Conservation (phyloP, 371 early-diverging fungal species). For the Syncephalastrum sp. region DNA sequence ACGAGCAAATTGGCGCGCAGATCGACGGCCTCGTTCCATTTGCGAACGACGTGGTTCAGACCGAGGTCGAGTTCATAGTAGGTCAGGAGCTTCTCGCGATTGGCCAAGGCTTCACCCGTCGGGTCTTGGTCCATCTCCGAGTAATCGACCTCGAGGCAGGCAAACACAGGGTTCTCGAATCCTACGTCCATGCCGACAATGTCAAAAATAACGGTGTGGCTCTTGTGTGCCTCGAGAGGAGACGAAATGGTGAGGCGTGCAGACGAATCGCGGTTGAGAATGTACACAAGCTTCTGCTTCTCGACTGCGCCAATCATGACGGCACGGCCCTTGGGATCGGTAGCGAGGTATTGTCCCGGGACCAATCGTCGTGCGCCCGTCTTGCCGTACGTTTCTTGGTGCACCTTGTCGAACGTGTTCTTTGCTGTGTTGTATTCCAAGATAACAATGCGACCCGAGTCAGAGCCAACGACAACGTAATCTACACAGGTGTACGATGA, state of each 20-base stretch:
- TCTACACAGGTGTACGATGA: constrained; percentile 48
- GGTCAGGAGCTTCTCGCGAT: constrained; percentile 81
- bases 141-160: constrained; percentile 88
- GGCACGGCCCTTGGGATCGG: constrained; percentile 96
- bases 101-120: constrained; percentile 71
- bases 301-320: constrained; percentile 95
- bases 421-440: constrained; percentile 83
- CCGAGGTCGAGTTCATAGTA: constrained; percentile 98
- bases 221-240: constrained; percentile 92
- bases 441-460: constrained; percentile 90
- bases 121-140: constrained; percentile 83
- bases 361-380: constrained; percentile 89
- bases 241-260: constrained; percentile 90
- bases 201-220: constrained; percentile 73
- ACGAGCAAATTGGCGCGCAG: constrained; percentile 78
- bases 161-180: constrained; percentile 98
- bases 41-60: constrained; percentile 95
- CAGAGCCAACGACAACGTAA: constrained; percentile 87
- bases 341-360: constrained; percentile 94
- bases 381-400: constrained; percentile 96
- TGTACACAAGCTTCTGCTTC: constrained; percentile 94
- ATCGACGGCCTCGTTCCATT: constrained; percentile 88
- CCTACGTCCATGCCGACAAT: constrained; percentile 94
- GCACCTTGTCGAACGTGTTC: constrained; percentile 80
- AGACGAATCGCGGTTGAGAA: constrained; percentile 90